These are phyloP conservation scores for Hymenoscyphus repandus DNA, from an alignment of 2,329 filamentous ascomycete species.

Conservation along the genomic window DNA sequence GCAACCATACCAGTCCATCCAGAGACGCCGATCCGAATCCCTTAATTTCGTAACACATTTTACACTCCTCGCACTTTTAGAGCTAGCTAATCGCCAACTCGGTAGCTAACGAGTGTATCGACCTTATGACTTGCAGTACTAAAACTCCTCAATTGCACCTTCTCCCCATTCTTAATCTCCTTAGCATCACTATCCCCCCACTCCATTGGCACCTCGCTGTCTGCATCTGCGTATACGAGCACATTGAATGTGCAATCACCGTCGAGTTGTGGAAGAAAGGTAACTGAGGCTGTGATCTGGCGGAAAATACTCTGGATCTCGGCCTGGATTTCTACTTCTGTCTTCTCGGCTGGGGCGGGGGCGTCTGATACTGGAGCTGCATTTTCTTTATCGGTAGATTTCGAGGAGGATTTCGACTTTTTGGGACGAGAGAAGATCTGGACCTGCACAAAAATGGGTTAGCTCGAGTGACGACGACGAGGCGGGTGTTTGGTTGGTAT, in stretches of 20 bases:
- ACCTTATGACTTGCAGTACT: slow-evolving; percentile 92
- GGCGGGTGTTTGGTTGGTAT: slow-evolving; percentile 18
- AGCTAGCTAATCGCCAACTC: slow-evolving; percentile 43
- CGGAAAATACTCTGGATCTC: slow-evolving; percentile 97
- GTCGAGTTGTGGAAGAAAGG: slow-evolving; percentile 88
- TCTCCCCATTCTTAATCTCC: slow-evolving; percentile 88
- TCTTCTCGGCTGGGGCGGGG: slow-evolving; percentile 58
- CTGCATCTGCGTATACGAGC: slow-evolving; percentile 92
- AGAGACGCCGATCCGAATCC: neutral
- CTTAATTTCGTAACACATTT: neutral
- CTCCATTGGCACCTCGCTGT: slow-evolving; percentile 93
- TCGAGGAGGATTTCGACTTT: slow-evolving; percentile 41
- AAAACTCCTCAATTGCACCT: slow-evolving; percentile 91
- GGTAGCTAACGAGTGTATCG: slow-evolving; percentile 92
- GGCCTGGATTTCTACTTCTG: slow-evolving; percentile 87
- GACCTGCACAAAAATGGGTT: slow-evolving; percentile 35
- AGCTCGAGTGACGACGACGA: neutral
- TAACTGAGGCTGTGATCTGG: slow-evolving; percentile 96
- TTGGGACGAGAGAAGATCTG: slow-evolving; percentile 50
- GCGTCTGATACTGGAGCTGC: slow-evolving; percentile 44
- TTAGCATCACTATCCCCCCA: slow-evolving; percentile 99
- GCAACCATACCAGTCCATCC: neutral
- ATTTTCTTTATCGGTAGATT: slow-evolving; percentile 66
- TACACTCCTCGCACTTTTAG: neutral
- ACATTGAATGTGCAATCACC: slow-evolving; percentile 99